These are phyloP conservation scores for Malus fusca DNA, from an alignment of 306 rosid genomes.

Conservation along the genomic window DNA sequence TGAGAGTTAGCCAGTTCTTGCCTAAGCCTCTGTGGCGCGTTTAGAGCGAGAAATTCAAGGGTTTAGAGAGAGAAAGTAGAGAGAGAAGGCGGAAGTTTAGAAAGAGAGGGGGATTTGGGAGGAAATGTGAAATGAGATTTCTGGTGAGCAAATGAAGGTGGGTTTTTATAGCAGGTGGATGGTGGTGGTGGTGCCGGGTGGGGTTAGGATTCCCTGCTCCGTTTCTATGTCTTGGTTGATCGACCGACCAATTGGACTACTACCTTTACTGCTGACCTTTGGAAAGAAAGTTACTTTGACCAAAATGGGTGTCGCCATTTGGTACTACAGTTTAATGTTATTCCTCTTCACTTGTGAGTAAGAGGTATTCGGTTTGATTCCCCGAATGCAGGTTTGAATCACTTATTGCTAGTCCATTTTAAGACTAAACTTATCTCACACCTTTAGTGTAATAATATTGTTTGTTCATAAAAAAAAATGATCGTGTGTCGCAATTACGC, in stretches of 20 bases:
- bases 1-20: slow-evolving; percentile 89
- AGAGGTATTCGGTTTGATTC: fast-evolving
- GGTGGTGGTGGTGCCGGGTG: neutral
- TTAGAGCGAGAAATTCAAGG: neutral
- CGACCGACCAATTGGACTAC: neutral
- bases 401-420: too few species aligned
- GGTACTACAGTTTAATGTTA: too few species aligned
- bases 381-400: too few species aligned
- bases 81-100: neutral
- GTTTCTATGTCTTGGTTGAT: neutral
- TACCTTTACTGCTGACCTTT: neutral
- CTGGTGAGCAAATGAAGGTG: neutral
- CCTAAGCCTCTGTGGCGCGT: neutral
- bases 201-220: neutral
- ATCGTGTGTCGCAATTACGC: too few species aligned
- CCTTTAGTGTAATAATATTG: too few species aligned
- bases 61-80: neutral
- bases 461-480: too few species aligned
- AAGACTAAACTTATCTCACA: fast-evolving
- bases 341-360: too few species aligned
- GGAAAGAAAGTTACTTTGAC: too few species aligned
- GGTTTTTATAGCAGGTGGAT: slow-evolving; percentile 5
- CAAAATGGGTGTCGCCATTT: too few species aligned
- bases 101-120: neutral
- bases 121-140: neutral